Evolutionary conservation across 177 flowering plant species (phyloP), one percentile per base, ranked within the genome.

Genomic region (Vitis hybrid): DNA sequence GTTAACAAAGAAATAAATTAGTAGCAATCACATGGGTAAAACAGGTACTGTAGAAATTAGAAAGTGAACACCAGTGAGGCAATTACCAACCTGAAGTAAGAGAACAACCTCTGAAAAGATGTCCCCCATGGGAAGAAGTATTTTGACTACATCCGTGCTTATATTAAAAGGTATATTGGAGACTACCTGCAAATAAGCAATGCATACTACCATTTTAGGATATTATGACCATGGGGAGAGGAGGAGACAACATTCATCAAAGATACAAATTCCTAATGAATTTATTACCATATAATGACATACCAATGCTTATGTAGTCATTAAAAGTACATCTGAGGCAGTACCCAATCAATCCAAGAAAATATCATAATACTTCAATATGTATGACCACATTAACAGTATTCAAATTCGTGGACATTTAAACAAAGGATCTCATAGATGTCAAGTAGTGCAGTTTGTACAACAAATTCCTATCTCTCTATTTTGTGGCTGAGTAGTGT

Each of bases 51-150:
- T 10, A 10, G 34, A 34, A 51, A 55, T 54, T 26, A 60, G 11
- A 50, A 31, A 61, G 8, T 49, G 54, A 29, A 60, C 13, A 9
- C 3, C 3, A 63, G 31, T 48, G 68, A 57, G 49, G 19, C 16
- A 59, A 50, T 61, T 34, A 59, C 80, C 18, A 61, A 94, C 99
- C 95, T 96, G 99, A 57, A 93, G 95, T 78, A 96, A 80, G 57
- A 96, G 93, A 78, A 89, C 90, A 49, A 94, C 96, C 83, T 89
- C 91, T 11, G 98, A 89, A 71, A 96, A 82, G 45, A 94, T 85
- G 79, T 92, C 97, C 66, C 99, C 98, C 97, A 92, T 86, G 7
- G 97, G 98, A 86, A 94, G 97, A 75, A 96, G 96, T 75, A 70
- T 86, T 77, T 88, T 94, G 49, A 96, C 83, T 20, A 96, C 89